Base-by-base conservation (phyloP, 1,139 yeast genomes). In the Wickerhamomyces sp. region DNA sequence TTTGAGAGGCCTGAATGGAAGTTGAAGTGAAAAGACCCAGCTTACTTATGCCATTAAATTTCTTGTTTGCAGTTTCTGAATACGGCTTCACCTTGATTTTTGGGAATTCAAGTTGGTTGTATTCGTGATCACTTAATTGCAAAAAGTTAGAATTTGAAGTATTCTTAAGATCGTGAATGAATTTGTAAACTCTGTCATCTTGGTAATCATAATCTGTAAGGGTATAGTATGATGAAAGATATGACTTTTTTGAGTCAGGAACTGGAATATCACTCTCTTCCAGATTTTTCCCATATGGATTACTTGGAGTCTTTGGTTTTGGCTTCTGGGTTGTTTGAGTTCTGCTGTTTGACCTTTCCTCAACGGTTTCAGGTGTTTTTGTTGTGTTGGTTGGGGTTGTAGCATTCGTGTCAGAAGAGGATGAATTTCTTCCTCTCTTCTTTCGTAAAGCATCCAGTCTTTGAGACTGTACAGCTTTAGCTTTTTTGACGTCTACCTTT, bases 31-130 rank as follows among this genome's bases (percentile, higher is more conserved):
- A 81, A 16, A 90, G 65, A 0, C 94, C 89, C 37, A 82, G 60
- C 48, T 78, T 80, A 2, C 86, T 72, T 35, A 86, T 74, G 0
- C 96, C 96, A 33, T 78, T 76, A 51, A 84, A 87, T 53, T 77
- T 47, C 33, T 54, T 54, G 38, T 33, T 49, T 37, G 33, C 44
- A 6, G 51, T 45, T 21, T 63, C 68, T 6, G 64, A 51, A 40
- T 63, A 64, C 2, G 65, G 46, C 41, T 54, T 64, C 1, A 64
- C 60, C 20, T 53, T 55, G 20, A 37, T 48, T 42, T 36, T 43
- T 36, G 56, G 48, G 16, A 43, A 33, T 10, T 36, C 14, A 8
- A 25, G 7, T 1, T 31, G 25, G 7, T 39, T 25, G 26, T 28
- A 47, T 15, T 46, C 45, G 1, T 36, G 18, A 13, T 38, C 17